Evolutionary conservation across 2,329 filamentous ascomycete species (phyloP), one percentile per base, ranked within the genome.

Genomic region (Lomentospora prolificans): DNA sequence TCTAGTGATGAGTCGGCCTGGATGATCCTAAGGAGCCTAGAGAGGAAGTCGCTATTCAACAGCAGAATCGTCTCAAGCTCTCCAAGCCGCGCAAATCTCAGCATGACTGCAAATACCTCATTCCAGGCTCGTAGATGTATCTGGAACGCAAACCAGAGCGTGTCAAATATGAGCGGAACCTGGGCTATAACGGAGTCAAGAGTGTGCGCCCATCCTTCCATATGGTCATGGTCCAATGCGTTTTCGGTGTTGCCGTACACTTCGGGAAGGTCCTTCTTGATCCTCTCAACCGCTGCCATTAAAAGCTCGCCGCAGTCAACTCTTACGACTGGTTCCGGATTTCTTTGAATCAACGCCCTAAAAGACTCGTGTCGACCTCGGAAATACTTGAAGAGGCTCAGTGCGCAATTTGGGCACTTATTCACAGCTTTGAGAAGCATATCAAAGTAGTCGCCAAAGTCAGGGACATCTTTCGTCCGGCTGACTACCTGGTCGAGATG

Each of bases 401-500:
- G 67, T 54, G 81, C 81, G 64, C 84, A 87, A 54, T 75, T 63
- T 22, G 74, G 70, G 58, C 79, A 82, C 17, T 68, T 69, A 9
- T 70, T 63, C 44, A 81, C 76, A 33, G 80, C 73, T 19, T 72
- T 72, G 10, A 72, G 68, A 2, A 78, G 60, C 27, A 82, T 71
- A 2, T 66, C 64, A 53, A 81, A 72, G 54, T 86, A 80, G 7
- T 70, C 66, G 1, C 78, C 74, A 36, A 87, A 84, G 44, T 86
- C 80, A 0, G 83, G 78, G 2, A 80, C 65, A 41, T 90, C 86
- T 66, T 87, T 89, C 3, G 81, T 77, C 57, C 89, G 81, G 50
- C 86, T 81, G 10, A 88, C 79, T 44, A 95, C 77, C 64, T 92
- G 87, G 61, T 91, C 86, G 36, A 95, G 70, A 61, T 92, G 87